Evolutionary conservation across 2,329 filamentous ascomycete genomes (phyloP), one percentile per base, ranked within the genome.

Genomic region (Fusarium algeriense): DNA sequence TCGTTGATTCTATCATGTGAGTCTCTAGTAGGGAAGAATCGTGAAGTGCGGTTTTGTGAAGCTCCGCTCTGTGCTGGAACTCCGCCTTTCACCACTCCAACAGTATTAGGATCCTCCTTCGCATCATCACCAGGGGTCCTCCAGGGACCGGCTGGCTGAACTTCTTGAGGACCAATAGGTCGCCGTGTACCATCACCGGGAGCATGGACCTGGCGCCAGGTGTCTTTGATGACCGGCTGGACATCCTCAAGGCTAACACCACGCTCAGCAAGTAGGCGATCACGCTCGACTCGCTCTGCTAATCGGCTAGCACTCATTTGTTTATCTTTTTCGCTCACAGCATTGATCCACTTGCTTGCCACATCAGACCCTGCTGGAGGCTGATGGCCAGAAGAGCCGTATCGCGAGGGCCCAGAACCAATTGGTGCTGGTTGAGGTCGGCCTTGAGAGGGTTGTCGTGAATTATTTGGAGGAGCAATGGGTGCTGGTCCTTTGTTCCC

Each of bases 11-110:
- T 79, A 28, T 86, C 85, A 13, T 85, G 85, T 37, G 79, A 71
- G 72, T 89, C 88, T 59, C 81, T 85, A 4, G 85, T 78, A 1
- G 90, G 90, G 78, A 91, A 91, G 79, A 91, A 91, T 45, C 89
- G 82, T 11, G 90, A 91, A 20, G 85, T 81, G 26, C 88, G 85
- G 23, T 82, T 80, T 64, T 86, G 82, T 38, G 86, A 82, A 6
- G 84, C 75, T 26, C 78, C 72, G 32, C 73, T 73, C 73, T 70
- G 77, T 12, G 73, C 66, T 26, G 81, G 63, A 17, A 80, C 74
- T 15, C 75, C 73, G 12, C 66, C 65, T 26, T 78, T 78, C 54
- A 80, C 77, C 19, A 78, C 74, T 17, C 75, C 79, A 30, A 78
- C 54, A 48, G 73, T 76, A 14, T 72, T 55, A 14, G 73, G 20